phyloP scores from a whole-genome alignment of 345 rosid genomes.

The Cardiospermum halicacabum region DNA sequence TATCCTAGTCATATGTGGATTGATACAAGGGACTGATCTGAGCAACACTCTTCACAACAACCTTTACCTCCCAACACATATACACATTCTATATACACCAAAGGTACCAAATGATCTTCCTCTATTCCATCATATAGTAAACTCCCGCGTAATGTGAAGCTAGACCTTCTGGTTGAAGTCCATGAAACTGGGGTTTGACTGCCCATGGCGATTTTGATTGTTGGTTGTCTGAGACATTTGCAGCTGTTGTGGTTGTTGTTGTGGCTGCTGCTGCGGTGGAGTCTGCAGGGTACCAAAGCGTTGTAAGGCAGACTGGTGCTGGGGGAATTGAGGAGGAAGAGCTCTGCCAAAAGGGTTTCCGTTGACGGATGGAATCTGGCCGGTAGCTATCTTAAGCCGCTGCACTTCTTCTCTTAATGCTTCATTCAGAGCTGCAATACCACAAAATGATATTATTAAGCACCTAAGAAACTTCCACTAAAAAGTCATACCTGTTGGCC shows the following conservation, averaged over 20 bases:
- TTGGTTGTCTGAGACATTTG: conserved; percentile 35
- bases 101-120: conserved; percentile 7
- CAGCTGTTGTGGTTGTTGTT: conserved; percentile 25
- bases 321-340: conserved; percentile 38
- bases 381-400: conserved; percentile 76
- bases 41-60: conserved; percentile 13
- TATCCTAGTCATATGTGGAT: conserved; percentile 17
- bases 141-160: conserved; percentile 6
- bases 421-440: conserved; percentile 74
- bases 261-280: conserved; percentile 39
- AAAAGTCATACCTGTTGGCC: background rate
- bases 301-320: conserved; percentile 43
- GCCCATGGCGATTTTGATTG: conserved; percentile 34
- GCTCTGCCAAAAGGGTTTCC: conserved; percentile 49
- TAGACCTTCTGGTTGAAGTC: conserved; percentile 45
- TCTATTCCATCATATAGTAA: conserved; percentile 10
- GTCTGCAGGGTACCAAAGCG: conserved; percentile 40
- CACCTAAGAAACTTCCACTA: background rate
- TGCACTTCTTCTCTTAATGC: conserved; percentile 78
- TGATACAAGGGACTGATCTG: conserved; percentile 14
- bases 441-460: background rate
- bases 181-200: conserved; percentile 37
- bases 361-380: conserved; percentile 56
- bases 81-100: conserved; percentile 23
- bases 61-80: conserved; percentile 21